phyloP scores from a whole-genome alignment of 2,329 filamentous ascomycete species.

The Chrysoporthe cubensis region DNA sequence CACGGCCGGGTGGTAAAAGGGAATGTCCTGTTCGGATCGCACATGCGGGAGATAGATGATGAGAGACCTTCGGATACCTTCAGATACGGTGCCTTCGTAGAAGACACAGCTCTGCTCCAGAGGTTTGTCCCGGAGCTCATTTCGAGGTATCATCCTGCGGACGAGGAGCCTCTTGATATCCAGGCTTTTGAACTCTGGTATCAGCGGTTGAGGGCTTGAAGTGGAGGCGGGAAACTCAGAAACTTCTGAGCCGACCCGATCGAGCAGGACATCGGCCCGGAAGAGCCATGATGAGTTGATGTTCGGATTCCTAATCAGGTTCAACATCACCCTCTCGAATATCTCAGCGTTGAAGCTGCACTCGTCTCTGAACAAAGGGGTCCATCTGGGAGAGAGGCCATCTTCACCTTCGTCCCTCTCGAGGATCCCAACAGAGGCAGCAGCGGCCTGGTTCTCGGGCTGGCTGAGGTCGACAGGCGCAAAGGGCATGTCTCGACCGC shows the following conservation, averaged over 20 bases:
- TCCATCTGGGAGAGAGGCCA: slow-evolving; percentile 48
- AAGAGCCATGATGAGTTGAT: slow-evolving; percentile 79
- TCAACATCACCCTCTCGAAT: slow-evolving; percentile 71
- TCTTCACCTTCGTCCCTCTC: slow-evolving; percentile 42
- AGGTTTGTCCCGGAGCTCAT: slow-evolving; percentile 73
- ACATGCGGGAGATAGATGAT: slow-evolving; percentile 82
- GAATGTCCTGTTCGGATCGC: slow-evolving; percentile 63
- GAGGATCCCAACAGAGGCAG: slow-evolving; percentile 22
- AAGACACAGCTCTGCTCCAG: slow-evolving; percentile 84
- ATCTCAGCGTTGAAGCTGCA: slow-evolving; percentile 67
- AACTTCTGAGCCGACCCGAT: slow-evolving; percentile 45
- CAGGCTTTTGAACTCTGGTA: slow-evolving; percentile 52
- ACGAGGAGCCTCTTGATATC: slow-evolving; percentile 67
- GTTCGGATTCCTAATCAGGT: slow-evolving; percentile 79
- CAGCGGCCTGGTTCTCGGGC: slow-evolving; percentile 19
- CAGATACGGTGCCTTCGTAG: slow-evolving; percentile 49
- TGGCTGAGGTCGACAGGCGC: slow-evolving; percentile 23
- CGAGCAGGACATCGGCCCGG: slow-evolving; percentile 73
- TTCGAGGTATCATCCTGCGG: slow-evolving; percentile 79
- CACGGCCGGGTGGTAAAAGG: slow-evolving; percentile 87
- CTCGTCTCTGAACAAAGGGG: slow-evolving; percentile 56
- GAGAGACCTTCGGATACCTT: slow-evolving; percentile 49
- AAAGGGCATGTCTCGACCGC: slow-evolving; percentile 26
- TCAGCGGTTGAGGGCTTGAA: slow-evolving; percentile 35
- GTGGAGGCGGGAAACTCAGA: slow-evolving; percentile 25